Percentiles rank a stretch among this genome's conserved stretches.
Conservation (phyloP, 495 filamentous ascomycete species). For the Cudoniella acicularis region DNA sequence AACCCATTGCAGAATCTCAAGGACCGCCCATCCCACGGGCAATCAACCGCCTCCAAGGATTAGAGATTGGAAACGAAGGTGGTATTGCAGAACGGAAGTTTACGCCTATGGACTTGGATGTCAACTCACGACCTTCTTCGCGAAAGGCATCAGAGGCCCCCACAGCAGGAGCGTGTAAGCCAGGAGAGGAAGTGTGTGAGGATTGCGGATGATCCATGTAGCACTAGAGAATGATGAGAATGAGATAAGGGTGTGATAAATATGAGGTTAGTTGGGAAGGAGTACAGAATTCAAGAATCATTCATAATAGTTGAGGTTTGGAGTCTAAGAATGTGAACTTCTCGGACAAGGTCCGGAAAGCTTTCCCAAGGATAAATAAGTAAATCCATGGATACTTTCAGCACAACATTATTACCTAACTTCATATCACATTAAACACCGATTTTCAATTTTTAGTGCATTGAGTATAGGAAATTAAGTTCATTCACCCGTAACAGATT, state of each 20-base stretch:
- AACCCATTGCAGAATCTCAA: too few species aligned
- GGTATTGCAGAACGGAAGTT: slow-evolving; percentile 7
- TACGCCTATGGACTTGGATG: slow-evolving; percentile 17
- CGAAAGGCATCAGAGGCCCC: neutral
- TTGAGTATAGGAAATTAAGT: slow-evolving; percentile 23
- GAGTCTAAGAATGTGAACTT: too few species aligned
- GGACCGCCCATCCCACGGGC: slow-evolving; percentile 7
- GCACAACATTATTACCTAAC: too few species aligned
- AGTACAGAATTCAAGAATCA: too few species aligned
- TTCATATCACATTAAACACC: too few species aligned
- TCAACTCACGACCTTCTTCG: neutral
- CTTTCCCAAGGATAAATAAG: too few species aligned
- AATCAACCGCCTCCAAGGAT: slow-evolving; percentile 9
- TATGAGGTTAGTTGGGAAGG: neutral
- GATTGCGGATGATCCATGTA: slow-evolving; percentile 8
- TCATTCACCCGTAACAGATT: slow-evolving; percentile 20
- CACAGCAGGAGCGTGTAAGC: neutral
- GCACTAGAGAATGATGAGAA: too few species aligned
- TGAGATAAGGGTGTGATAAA: neutral
- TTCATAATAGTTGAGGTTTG: too few species aligned
- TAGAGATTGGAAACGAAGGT: neutral
- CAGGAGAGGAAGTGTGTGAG: slow-evolving; percentile 7
- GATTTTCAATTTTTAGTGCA: too few species aligned
- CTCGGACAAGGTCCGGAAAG: too few species aligned
- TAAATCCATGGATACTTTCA: too few species aligned